Evolutionary conservation across 805 yeast genomes (phyloP).

Genomic region (Dipodascus geniculatus): DNA sequence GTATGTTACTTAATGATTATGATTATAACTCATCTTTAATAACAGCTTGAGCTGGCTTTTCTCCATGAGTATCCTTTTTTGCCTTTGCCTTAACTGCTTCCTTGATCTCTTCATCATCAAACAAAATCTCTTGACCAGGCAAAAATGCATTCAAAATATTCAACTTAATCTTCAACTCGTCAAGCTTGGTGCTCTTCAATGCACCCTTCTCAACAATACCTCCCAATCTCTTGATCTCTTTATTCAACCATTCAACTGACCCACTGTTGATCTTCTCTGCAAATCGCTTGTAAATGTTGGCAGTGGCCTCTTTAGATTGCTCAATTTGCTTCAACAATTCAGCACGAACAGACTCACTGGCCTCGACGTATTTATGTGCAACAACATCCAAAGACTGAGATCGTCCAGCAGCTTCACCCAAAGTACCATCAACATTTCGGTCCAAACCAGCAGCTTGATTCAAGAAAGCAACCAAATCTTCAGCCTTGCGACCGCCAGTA

Average conservation of each 20-base stretch:
- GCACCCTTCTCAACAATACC: constrained; percentile 29
- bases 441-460: constrained; percentile 28
- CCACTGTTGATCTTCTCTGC: constrained; percentile 19
- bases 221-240: constrained; percentile 37
- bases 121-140: neutral
- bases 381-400: constrained; percentile 25
- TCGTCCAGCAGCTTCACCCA: constrained; percentile 31
- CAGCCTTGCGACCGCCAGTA: constrained; percentile 38
- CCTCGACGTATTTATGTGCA: constrained; percentile 23
- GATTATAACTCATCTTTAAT: neutral
- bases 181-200: constrained; percentile 33
- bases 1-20: neutral
- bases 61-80: neutral
- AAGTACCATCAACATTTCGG: constrained; percentile 32
- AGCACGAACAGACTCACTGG: constrained; percentile 22
- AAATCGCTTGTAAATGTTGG: constrained; percentile 17
- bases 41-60: constrained; percentile 1
- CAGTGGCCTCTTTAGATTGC: neutral
- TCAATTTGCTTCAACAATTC: constrained; percentile 8
- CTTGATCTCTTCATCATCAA: too few relatives aligned
- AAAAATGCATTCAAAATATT: constrained; percentile 35
- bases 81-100: too few relatives aligned
- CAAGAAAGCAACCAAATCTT: constrained; percentile 40
- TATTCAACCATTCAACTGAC: constrained; percentile 28
- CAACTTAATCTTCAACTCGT: constrained; percentile 38